Conservation (phyloP, 768 basidiomycete genomes). For the Termitomyces sp. region DNA sequence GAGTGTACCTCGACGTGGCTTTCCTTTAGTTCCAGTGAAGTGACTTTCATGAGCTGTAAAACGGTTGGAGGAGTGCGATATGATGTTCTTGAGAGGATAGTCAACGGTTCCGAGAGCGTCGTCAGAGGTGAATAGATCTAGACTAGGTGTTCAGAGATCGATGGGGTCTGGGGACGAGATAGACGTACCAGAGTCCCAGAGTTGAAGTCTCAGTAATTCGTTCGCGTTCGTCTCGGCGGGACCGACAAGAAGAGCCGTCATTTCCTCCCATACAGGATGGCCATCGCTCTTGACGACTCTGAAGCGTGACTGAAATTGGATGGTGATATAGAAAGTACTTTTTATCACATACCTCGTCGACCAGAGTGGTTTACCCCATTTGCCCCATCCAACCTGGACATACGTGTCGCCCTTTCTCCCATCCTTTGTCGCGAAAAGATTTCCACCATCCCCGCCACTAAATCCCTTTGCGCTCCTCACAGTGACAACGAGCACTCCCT, state of each 20-base stretch:
- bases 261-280: conserved; percentile 70
- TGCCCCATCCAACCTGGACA: conserved; percentile 61
- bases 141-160: neutral
- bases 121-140: conserved; percentile 39
- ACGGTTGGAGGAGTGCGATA: conserved; percentile 32
- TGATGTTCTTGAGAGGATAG: conserved; percentile 30
- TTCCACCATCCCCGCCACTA: conserved; percentile 31
- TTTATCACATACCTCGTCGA: conserved; percentile 43
- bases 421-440: conserved; percentile 26
- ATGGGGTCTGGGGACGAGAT: neutral
- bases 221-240: conserved; percentile 62
- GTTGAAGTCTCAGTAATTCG: conserved; percentile 57
- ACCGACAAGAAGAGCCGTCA: conserved; percentile 54
- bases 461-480: conserved; percentile 57
- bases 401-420: conserved; percentile 45
- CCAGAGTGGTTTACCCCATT: conserved; percentile 60
- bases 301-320: neutral
- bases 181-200: conserved; percentile 65
- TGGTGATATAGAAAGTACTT: neutral
- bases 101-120: conserved; percentile 48
- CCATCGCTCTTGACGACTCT: conserved; percentile 60
- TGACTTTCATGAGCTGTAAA: conserved; percentile 42
- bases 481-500: conserved; percentile 63
- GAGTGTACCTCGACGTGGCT: conserved; percentile 29
- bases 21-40: conserved; percentile 30